A percentile compares a stretch with the other conserved stretches of the same genome.
These are phyloP conservation scores for Hypoxylon lienhwacheense DNA, from an alignment of 495 filamentous ascomycete genomes.

Conservation along the genomic window DNA sequence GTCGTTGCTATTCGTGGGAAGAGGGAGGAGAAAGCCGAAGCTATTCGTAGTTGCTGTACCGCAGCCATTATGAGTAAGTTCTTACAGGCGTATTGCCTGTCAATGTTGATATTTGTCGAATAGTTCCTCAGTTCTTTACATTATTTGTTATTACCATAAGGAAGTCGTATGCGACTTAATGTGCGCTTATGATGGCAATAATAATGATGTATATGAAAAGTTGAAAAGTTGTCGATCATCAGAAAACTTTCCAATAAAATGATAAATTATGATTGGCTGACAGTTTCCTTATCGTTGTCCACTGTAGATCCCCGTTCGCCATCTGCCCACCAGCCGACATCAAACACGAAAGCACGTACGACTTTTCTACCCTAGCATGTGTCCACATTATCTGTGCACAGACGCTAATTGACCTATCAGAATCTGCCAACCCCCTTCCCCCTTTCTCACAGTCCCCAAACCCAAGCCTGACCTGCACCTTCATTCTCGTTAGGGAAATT, in stretches of 20 bases:
- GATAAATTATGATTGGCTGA: constrained; percentile 15
- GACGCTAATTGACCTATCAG: constrained; percentile 46
- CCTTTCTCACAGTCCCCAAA: constrained; percentile 43
- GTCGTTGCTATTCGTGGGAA: constrained; percentile 44
- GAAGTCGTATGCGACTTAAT: too few species aligned
- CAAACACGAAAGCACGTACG: constrained; percentile 27
- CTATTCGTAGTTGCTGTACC: constrained; percentile 42
- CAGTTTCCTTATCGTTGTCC: not conserved
- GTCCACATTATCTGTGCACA: constrained; percentile 38
- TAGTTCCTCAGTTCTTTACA: too few species aligned
- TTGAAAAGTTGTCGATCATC: too few species aligned
- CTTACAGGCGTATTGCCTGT: not conserved
- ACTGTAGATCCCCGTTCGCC: constrained; percentile 7
- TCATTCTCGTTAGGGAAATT: constrained; percentile 51
- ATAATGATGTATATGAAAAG: too few species aligned
- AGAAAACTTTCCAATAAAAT: constrained; percentile 28
- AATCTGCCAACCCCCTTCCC: constrained; percentile 40
- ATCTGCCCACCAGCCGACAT: constrained; percentile 33
- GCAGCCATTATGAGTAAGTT: constrained; percentile 47
- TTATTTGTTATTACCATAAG: too few species aligned
- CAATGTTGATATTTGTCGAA: not conserved
- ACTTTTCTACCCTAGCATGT: constrained; percentile 10
- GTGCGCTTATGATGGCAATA: too few species aligned
- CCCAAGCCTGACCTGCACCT: constrained; percentile 40
- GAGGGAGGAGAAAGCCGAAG: constrained; percentile 44